Base-by-base conservation (phyloP, 2,329 filamentous ascomycete species). In the Aspergillus sergii region DNA sequence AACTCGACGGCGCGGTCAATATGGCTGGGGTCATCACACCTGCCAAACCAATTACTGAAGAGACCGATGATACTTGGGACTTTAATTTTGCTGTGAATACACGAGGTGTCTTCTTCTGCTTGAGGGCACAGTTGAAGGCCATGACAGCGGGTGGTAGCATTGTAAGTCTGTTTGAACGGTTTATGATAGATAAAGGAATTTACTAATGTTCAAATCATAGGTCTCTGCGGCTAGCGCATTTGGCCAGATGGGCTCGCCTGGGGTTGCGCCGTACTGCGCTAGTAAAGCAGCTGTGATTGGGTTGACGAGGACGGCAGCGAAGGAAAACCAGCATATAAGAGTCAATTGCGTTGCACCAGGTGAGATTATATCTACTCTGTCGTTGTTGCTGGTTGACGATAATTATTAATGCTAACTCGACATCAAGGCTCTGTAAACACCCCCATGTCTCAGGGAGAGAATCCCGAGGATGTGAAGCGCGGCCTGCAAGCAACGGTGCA, bases 201-300 rank as follows among this genome's bases (percentile, higher is more conserved):
- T 1, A 3, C 39, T 41, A n/a, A 41, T 41, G 7, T 1, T 9
- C 8, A 4, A 41, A 10, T 8, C 3, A 51, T 32, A 51, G 48
- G 48, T 51, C 5, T 51, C 48, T 28, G 53, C 59, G 16, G 34
- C 59, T 10, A 61, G 59, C 14, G 28, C 46, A 14, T 53, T 53
- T 11, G 59, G 59, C 19, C 14, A 34, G 12, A 58, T 58, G 56
- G 41, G 56, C 3, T 58, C 43, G 8, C 36, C 28, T 32, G 32
- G 10, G 9, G 32, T 56, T 36, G 39, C 76, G 1, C 78, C 80
- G 0, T 82, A 83, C 63, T 78, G 74, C n/a, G 73, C 76, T 3
- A 76, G 76, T 12, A 84, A 83, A 66, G 81, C 78, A 60, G 81
- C 74, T 2, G 71, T 83, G 5, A 75, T 83, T 16, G 81, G 80